These are phyloP conservation scores for Colletotrichum horii DNA, from an alignment of 2,329 filamentous ascomycete genomes.

Conservation along the genomic window DNA sequence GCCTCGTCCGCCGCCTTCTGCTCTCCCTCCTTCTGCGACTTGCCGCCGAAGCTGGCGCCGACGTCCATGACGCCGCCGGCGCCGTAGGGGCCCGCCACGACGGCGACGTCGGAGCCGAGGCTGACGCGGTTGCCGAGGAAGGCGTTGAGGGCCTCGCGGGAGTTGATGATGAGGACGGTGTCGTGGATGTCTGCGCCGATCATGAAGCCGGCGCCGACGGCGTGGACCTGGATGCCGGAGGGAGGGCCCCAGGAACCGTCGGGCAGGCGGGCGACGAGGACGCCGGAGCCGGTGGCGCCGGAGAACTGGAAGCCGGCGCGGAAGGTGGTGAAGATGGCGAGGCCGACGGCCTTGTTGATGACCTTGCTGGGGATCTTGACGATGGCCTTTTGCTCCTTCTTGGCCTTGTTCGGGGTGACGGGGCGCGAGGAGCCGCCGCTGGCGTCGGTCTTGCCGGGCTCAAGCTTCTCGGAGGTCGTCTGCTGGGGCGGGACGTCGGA, in stretches of 20 bases:
- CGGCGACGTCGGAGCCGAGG: slow-evolving; percentile 78
- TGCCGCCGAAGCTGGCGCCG: slow-evolving; percentile 28
- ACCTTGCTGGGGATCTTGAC: slow-evolving; percentile 63
- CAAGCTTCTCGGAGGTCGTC: slow-evolving; percentile 23
- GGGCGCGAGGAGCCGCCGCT: background rate
- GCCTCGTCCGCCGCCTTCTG: slow-evolving; percentile 17
- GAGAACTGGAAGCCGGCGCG: slow-evolving; percentile 70
- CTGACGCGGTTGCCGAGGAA: slow-evolving; percentile 80
- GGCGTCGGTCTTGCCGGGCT: slow-evolving; percentile 18
- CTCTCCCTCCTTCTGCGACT: slow-evolving; percentile 17
- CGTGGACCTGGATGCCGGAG: slow-evolving; percentile 82
- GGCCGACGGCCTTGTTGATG: slow-evolving; percentile 68
- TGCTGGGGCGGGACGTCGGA: slow-evolving; percentile 36
- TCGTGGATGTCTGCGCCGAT: slow-evolving; percentile 88
- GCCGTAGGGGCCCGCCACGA: slow-evolving; percentile 72
- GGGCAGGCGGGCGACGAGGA: slow-evolving; percentile 65
- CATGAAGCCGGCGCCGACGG: slow-evolving; percentile 79
- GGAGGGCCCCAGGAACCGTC: slow-evolving; percentile 81
- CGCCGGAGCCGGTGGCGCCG: slow-evolving; percentile 70
- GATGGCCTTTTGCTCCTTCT: slow-evolving; percentile 49
- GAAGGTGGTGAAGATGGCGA: slow-evolving; percentile 76
- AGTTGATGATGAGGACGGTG: slow-evolving; percentile 87
- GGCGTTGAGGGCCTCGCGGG: slow-evolving; percentile 73
- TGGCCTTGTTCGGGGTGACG: slow-evolving; percentile 26
- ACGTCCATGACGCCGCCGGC: slow-evolving; percentile 77